Percentiles rank a stretch among this genome's conserved stretches.
These are phyloP conservation scores for Orbilia brochopaga DNA, from an alignment of 2,329 filamentous ascomycete species.

Conservation along the genomic window DNA sequence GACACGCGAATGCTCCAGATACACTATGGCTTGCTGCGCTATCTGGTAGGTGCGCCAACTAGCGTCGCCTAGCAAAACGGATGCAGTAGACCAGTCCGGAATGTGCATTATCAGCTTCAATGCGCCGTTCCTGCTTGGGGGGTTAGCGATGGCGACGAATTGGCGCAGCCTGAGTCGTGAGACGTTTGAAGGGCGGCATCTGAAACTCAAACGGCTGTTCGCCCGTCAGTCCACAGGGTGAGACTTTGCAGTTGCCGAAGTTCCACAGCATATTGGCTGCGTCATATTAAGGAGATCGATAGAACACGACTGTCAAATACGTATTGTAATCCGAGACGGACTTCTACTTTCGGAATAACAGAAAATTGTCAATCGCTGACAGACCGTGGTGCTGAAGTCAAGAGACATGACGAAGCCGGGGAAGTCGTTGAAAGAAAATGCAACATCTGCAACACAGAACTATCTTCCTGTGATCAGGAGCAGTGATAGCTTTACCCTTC, in stretches of 20 bases:
- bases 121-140: background rate
- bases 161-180: slow-evolving; percentile 33
- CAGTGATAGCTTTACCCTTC: background rate
- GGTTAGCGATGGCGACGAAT: background rate
- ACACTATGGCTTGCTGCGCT: slow-evolving; percentile 18
- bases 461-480: background rate
- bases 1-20: slow-evolving; percentile 48
- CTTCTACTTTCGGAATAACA: background rate
- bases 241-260: background rate
- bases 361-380: background rate
- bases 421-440: slow-evolving; percentile 1
- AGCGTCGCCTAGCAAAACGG: background rate
- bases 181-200: slow-evolving; percentile 34
- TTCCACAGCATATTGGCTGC: background rate
- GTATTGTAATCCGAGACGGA: background rate
- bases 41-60: background rate
- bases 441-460: slow-evolving; percentile 12
- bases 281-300: background rate
- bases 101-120: background rate
- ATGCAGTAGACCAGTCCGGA: background rate
- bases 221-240: background rate
- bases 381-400: background rate
- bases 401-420: background rate
- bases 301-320: background rate
- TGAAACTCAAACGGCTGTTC: slow-evolving; percentile 27